phyloP scores from a whole-genome alignment of 2,329 filamentous ascomycete genomes.

The Pseudocercospora macadamiae region DNA sequence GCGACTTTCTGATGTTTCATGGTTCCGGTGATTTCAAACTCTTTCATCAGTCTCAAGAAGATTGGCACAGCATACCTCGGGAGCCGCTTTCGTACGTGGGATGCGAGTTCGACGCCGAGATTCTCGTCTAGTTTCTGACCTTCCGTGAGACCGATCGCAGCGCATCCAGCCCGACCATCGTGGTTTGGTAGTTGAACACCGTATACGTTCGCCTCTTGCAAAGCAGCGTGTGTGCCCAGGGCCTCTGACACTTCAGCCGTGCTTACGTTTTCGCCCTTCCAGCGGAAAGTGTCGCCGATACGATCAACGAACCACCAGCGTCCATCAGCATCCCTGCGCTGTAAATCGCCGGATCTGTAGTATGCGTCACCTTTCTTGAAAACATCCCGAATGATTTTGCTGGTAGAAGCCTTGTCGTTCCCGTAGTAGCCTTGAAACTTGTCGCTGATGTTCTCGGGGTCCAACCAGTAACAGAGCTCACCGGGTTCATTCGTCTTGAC shows the following conservation, averaged over 20 bases:
- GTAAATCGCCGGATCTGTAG: constrained; percentile 82
- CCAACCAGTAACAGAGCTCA: constrained; percentile 74
- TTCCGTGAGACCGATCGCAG: constrained; percentile 62
- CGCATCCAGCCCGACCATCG: constrained; percentile 83
- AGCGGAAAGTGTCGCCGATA: constrained; percentile 76
- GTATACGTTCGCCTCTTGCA: constrained; percentile 84
- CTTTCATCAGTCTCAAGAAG: constrained; percentile 70
- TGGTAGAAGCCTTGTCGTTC: constrained; percentile 69
- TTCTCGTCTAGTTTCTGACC: constrained; percentile 40
- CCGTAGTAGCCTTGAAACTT: constrained; percentile 83
- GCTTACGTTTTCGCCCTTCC: constrained; percentile 63
- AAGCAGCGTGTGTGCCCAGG: constrained; percentile 65
- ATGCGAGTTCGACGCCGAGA: constrained; percentile 57
- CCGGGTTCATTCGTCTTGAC: constrained; percentile 66
- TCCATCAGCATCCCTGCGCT: constrained; percentile 71
- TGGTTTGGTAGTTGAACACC: constrained; percentile 78
- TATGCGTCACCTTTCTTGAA: constrained; percentile 76
- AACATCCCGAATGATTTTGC: constrained; percentile 75
- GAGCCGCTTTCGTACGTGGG: constrained; percentile 60
- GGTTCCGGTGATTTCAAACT: constrained; percentile 73
- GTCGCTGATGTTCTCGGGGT: constrained; percentile 62
- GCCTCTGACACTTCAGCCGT: constrained; percentile 73
- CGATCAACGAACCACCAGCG: constrained; percentile 79
- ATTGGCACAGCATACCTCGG: constrained; percentile 77
- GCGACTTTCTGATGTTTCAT: constrained; percentile 85